Evolutionary conservation across 768 basidiomycete genomes (phyloP), one percentile per base, ranked within the genome.

Genomic region (Daedaleopsis nitida): DNA sequence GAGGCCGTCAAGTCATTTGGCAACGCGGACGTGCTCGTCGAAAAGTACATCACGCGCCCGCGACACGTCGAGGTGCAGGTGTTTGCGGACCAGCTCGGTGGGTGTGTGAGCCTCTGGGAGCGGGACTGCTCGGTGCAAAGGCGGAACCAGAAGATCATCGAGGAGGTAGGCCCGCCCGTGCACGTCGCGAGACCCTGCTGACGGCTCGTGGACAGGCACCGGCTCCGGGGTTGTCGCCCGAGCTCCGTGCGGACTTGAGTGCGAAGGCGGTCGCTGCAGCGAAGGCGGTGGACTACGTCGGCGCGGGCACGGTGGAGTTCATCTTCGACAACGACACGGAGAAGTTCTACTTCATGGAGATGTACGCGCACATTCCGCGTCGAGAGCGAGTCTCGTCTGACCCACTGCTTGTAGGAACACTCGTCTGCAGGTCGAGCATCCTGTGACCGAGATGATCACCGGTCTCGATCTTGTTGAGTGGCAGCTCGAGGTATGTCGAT

Each of bases 31-130:
- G 94, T 98, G 2, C 77, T 96, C 13, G 84, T 98, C 0, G 95
- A 98, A 80, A 90, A 91, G 68, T 98, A 90, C 68, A 88, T 98
- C 55, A 82, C 87, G 65, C 85, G 85, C 16, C 94, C 95, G 17
- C 82, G 95, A 61, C 95, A 96, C 70, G 86, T 98, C 34, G 96
- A 98, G 70, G 94, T 98, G 4, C 95, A 98, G 72, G 88, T 97
- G 5, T 97, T 98, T 70, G 93, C 92, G 13, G 96, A 97, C 76
- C 80, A 75, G 10, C 74, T 79, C 32, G 94, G 93, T n/a, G 83
- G 81, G 49, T 88, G 85, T 3, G 89, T 96, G n/a, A 93, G 92
- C 69, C 80, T 96, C n/a, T 97, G 94, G 92, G 96, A 97, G 74
- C 81, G 94, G 52, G 94, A 96, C 70, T 96, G 92, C 69, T 94